A percentile compares a stretch with the other conserved stretches of the same genome.
These are phyloP conservation scores for Triticum timopheevii DNA, from an alignment of 176 grass and related monocot species.

Conservation along the genomic window DNA sequence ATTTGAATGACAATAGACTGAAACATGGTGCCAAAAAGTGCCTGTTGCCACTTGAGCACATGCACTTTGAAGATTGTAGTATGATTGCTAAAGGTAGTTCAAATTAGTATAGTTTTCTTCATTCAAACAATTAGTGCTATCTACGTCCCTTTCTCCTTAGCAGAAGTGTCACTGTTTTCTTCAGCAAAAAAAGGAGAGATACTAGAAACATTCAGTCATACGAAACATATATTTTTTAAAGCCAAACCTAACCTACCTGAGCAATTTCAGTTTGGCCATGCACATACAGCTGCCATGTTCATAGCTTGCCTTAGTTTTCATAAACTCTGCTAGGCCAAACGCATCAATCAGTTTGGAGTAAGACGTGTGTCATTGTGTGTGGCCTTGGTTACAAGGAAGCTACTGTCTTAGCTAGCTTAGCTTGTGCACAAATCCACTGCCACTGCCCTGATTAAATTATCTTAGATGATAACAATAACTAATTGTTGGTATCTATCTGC, in stretches of 20 bases:
- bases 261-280: background rate
- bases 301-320: too few species aligned
- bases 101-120: background rate
- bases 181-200: background rate
- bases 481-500: too few species aligned
- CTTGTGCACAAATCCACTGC: too few species aligned
- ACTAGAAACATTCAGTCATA: background rate
- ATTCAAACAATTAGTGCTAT: background rate
- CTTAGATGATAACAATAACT: too few species aligned
- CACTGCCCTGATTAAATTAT: too few species aligned
- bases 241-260: background rate
- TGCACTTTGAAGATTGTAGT: background rate
- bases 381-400: too few species aligned
- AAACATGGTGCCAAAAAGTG: background rate
- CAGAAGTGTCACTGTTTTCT: background rate
- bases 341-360: too few species aligned
- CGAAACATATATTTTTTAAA: background rate
- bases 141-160: background rate
- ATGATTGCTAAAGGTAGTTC: background rate
- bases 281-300: too few species aligned
- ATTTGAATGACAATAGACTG: too few species aligned
- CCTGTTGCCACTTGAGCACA: background rate
- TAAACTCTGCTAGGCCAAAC: too few species aligned
- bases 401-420: too few species aligned
- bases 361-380: too few species aligned